A percentile compares a stretch with the other conserved stretches of the same genome.
These are phyloP conservation scores for Aspergillus quadricinctus DNA, from an alignment of 2,329 filamentous ascomycete genomes.

Conservation along the genomic window DNA sequence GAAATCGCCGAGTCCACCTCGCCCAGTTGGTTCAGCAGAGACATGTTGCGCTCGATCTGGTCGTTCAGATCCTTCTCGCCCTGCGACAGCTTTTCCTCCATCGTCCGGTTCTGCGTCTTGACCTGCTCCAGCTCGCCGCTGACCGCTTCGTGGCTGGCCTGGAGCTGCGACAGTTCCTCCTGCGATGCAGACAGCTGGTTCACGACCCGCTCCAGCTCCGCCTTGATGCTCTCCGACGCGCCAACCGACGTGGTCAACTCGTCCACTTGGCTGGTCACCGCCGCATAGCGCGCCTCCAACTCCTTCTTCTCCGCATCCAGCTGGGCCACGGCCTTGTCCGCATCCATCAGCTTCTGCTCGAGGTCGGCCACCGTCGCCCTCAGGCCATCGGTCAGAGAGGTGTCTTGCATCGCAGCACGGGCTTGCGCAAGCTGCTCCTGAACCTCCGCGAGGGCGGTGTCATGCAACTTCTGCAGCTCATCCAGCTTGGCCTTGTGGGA, in stretches of 20 bases:
- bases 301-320: slow-evolving; percentile 40
- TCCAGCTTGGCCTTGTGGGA: slow-evolving; percentile 33
- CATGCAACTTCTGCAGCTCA: slow-evolving; percentile 34
- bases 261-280: slow-evolving; percentile 57
- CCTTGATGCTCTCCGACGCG: slow-evolving; percentile 69
- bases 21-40: slow-evolving; percentile 35
- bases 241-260: slow-evolving; percentile 79
- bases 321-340: slow-evolving; percentile 41
- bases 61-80: slow-evolving; percentile 35
- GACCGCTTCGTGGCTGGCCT: slow-evolving; percentile 26
- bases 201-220: slow-evolving; percentile 62
- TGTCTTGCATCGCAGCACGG: slow-evolving; percentile 34
- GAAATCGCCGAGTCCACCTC: slow-evolving; percentile 36
- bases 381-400: slow-evolving; percentile 32
- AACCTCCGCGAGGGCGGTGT: slow-evolving; percentile 27
- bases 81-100: slow-evolving; percentile 30
- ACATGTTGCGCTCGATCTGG: slow-evolving; percentile 41
- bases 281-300: slow-evolving; percentile 39
- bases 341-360: slow-evolving; percentile 61
- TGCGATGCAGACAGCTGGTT: slow-evolving; percentile 42
- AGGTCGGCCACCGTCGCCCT: slow-evolving; percentile 47
- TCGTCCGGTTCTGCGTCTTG: slow-evolving; percentile 23
- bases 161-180: slow-evolving; percentile 30
- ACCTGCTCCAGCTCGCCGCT: slow-evolving; percentile 30
- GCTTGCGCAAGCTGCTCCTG: slow-evolving; percentile 34